Conservation (phyloP, 306 rosid species). For the peach (Prunus persica) region Prunus_persica_NCBIv2 NC_034013.1:17091501-17092000, state of each 20-base stretch:
- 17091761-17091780: slow-evolving; percentile 6
- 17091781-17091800: slow-evolving; percentile 16
- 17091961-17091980: no score
- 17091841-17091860: slow-evolving; percentile 7
- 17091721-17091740: slow-evolving; percentile 25
- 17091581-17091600: slow-evolving; percentile 36
- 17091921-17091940: neutral
- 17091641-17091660: slow-evolving; percentile 32
- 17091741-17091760: slow-evolving; percentile 18
- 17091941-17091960: no score
- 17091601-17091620: slow-evolving; percentile 68
- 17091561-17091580: slow-evolving; percentile 47
- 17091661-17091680: slow-evolving; percentile 31
- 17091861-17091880: neutral
- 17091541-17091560: no score
- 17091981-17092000: no score
- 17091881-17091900: neutral
- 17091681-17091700: slow-evolving; percentile 29
- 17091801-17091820: slow-evolving; percentile 21
- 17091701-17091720: slow-evolving; percentile 26
- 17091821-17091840: slow-evolving; percentile 40
- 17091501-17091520: no score
- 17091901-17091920: neutral
- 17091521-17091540: no score
- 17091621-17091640: slow-evolving; percentile 22